Percentiles rank a stretch among this genome's conserved stretches.
These are phyloP conservation scores for Leptographium lundbergii DNA, from an alignment of 2,329 filamentous ascomycete species.

Conservation along the genomic window DNA sequence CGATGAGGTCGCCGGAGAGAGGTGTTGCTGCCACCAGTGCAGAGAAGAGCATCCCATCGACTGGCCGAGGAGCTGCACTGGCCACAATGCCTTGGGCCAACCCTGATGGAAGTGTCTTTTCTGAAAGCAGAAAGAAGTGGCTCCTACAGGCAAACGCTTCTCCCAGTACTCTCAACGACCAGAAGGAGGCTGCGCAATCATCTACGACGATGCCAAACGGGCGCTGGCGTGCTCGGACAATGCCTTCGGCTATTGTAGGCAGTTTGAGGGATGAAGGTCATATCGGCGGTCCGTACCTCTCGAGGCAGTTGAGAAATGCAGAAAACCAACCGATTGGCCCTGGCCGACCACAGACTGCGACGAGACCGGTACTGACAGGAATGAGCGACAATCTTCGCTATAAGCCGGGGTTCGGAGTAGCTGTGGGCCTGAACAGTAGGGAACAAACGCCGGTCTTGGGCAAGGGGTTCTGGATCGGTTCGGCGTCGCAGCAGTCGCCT, in stretches of 20 bases:
- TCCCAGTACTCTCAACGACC: background rate
- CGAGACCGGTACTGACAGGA: background rate
- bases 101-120: background rate
- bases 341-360: background rate
- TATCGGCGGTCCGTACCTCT: background rate
- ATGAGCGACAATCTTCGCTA: background rate
- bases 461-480: too few relatives aligned
- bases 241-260: background rate
- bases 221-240: background rate
- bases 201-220: background rate
- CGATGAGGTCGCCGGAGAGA: background rate
- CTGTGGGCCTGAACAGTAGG: background rate
- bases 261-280: background rate
- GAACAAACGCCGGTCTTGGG: too few relatives aligned
- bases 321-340: background rate
- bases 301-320: background rate
- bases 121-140: background rate
- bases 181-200: too few relatives aligned
- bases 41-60: background rate
- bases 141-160: background rate
- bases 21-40: background rate
- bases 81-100: background rate
- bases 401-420: background rate
- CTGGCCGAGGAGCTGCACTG: background rate
- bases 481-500: background rate